These are phyloP conservation scores for Pisolithus microcarpus DNA, from an alignment of 768 basidiomycete genomes.

Conservation along the genomic window DNA sequence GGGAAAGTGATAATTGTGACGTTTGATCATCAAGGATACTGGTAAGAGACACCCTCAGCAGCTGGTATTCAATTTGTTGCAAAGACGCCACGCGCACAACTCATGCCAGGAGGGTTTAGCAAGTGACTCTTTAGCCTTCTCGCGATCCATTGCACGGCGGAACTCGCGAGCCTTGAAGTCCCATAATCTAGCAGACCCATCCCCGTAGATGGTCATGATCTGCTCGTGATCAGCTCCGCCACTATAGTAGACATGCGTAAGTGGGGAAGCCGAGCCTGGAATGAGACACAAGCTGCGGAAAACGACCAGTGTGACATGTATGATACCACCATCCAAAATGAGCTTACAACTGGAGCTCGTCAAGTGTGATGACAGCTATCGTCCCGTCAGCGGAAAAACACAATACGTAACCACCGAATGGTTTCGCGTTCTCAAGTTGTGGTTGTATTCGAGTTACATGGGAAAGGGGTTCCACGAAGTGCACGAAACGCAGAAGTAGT, in stretches of 20 bases:
- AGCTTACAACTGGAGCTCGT: slow-evolving; percentile 72
- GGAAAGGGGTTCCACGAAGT: slow-evolving; percentile 61
- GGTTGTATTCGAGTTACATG: slow-evolving; percentile 48
- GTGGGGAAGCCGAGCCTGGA: slow-evolving; percentile 69
- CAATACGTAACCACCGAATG: slow-evolving; percentile 59
- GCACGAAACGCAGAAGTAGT: slow-evolving; percentile 61
- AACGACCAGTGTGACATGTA: background rate
- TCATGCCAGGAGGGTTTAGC: slow-evolving; percentile 66
- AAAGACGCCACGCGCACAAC: slow-evolving; percentile 39
- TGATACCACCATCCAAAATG: background rate
- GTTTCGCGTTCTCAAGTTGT: slow-evolving; percentile 42
- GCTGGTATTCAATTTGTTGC: background rate
- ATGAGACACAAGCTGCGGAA: slow-evolving; percentile 62
- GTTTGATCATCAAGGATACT: slow-evolving; percentile 25
- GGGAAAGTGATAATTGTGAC: slow-evolving; percentile 16
- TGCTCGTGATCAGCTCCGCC: slow-evolving; percentile 46
- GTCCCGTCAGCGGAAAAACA: slow-evolving; percentile 77
- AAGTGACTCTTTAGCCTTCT: slow-evolving; percentile 73
- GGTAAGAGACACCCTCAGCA: background rate
- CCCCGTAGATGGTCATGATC: slow-evolving; percentile 67
- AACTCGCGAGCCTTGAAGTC: slow-evolving; percentile 78
- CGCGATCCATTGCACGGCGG: slow-evolving; percentile 69
- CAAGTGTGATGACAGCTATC: slow-evolving; percentile 68
- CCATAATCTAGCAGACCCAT: slow-evolving; percentile 80
- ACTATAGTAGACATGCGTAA: slow-evolving; percentile 56